Evolutionary conservation across 2,329 filamentous ascomycete species (phyloP).

Genomic region (Parastagonospora nodorum): DNA sequence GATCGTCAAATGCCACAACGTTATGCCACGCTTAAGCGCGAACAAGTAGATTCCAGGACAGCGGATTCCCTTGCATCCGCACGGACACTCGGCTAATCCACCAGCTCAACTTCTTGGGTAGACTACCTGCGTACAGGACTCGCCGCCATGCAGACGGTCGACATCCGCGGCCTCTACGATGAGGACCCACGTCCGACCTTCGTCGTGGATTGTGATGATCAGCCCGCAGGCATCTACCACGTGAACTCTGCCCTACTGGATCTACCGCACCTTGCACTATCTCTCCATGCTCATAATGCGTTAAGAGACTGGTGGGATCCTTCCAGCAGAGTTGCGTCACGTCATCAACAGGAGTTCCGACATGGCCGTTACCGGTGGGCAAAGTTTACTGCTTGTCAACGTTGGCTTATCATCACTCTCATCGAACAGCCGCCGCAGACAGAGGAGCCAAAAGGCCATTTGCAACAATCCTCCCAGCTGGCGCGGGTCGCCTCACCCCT

Average conservation of each 20-base stretch:
- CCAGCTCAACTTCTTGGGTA: too few species aligned
- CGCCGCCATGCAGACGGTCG: slow-evolving; percentile 8
- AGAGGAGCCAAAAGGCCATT: neutral
- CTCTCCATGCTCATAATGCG: slow-evolving; percentile 7
- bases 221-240: slow-evolving; percentile 6
- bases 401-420: slow-evolving; percentile 12
- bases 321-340: slow-evolving; percentile 5
- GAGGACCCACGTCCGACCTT: slow-evolving; percentile 18
- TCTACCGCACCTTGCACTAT: slow-evolving; percentile 6
- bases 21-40: too few species aligned
- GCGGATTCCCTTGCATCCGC: too few species aligned
- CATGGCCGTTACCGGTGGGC: slow-evolving; percentile 14
- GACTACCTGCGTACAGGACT: neutral
- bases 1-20: too few species aligned
- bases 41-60: too few species aligned
- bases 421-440: neutral
- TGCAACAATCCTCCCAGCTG: neutral
- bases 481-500: neutral
- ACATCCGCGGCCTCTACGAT: slow-evolving; percentile 14
- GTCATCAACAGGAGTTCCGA: slow-evolving; percentile 8
- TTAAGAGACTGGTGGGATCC: slow-evolving; percentile 21
- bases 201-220: slow-evolving; percentile 11
- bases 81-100: too few species aligned
- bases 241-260: slow-evolving; percentile 14
- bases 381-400: slow-evolving; percentile 9